Conservation (phyloP, 2,329 filamentous ascomycete genomes). For the Stemphylium vesicarium region DNA sequence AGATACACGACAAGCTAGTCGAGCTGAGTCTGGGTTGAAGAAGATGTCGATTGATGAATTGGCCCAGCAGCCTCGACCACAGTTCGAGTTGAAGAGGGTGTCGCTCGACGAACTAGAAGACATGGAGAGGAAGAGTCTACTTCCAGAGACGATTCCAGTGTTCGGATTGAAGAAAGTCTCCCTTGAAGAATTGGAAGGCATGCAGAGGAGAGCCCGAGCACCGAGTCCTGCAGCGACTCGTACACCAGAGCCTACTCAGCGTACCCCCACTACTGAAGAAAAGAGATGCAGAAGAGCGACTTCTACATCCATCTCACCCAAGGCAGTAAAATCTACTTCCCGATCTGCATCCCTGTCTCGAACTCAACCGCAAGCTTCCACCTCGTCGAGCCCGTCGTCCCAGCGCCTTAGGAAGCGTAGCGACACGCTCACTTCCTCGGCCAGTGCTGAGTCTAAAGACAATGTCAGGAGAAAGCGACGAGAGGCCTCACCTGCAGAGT, state of each 20-base stretch:
- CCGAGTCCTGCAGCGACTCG: constrained; percentile 12
- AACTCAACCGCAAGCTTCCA: constrained; percentile 3
- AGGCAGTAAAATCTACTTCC: not conserved
- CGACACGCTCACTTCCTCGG: constrained; percentile 27
- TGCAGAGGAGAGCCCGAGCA: constrained; percentile 1
- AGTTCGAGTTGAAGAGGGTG: not conserved
- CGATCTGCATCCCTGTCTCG: constrained; percentile 1
- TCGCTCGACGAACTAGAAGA: constrained; percentile 9
- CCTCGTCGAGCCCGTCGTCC: constrained; percentile 3
- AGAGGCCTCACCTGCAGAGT: constrained; percentile 16
- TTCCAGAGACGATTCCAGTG: not conserved
- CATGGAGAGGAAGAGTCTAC: constrained; percentile 6
- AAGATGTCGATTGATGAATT: not conserved
- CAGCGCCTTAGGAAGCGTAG: constrained; percentile 29
- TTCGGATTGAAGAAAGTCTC: not conserved
- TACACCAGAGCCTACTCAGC: constrained; percentile 2
- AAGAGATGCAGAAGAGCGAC: constrained; percentile 7
- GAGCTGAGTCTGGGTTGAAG: not conserved
- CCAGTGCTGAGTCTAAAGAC: constrained; percentile 19
- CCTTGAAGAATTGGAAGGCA: not conserved
- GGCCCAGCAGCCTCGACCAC: not conserved
- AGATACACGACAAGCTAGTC: too few species aligned
- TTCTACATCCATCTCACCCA: not conserved
- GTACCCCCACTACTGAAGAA: constrained; percentile 3
- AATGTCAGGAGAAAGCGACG: constrained; percentile 11